Evolutionary conservation across 331 rosid genomes (phyloP), one percentile per base, ranked within the genome.

Genomic region (Quercus tomentella): DNA sequence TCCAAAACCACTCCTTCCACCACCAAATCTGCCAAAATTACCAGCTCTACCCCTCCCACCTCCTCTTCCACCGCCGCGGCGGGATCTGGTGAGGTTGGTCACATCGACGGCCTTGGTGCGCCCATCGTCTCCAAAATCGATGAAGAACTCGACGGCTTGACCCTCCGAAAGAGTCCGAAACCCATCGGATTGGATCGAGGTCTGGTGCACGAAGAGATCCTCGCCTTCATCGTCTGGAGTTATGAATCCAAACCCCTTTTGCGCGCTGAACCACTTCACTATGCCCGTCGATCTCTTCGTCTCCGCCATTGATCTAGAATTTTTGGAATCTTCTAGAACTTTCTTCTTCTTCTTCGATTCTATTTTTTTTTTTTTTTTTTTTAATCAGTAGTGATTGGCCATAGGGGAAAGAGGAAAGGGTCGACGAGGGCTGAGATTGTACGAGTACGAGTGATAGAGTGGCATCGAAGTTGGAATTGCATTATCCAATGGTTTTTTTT

Each of bases 161-260:
- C 91, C 94, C 77, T 93, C 91, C 1, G 77, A 86, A 37, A 93
- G 74, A 51, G 92, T 87, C 3, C 97, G 90, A 77, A 82, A 91
- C 2, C 97, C 97, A 17, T 83, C 91, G 81, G 93, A 89, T 25
- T 73, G 89, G 84, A 93, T 93, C 26, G 97, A 86, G 28, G 94
- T 91, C 81, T 91, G 91, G 80, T 93, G 98, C 5, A 93, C 97
- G 83, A 93, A 93, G 82, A 93, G 94, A 67, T 93, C 98, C 0
- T 87, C 92, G 49, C 81, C 73, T 9, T 89, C 93, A 2, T 86
- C 91, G 20, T 88, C 84, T 1, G 94, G 91, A 30, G 91, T 85
- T 18, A 93, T 93, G 90, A 93, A 93, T 66, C 98, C 97, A 81
- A 89, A 93, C 10, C 98, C 98, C 66, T 88, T 91, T 70, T 91